Conservation (phyloP, 352 stramenopile genomes). For the Elongisporangium prolatum region DNA sequence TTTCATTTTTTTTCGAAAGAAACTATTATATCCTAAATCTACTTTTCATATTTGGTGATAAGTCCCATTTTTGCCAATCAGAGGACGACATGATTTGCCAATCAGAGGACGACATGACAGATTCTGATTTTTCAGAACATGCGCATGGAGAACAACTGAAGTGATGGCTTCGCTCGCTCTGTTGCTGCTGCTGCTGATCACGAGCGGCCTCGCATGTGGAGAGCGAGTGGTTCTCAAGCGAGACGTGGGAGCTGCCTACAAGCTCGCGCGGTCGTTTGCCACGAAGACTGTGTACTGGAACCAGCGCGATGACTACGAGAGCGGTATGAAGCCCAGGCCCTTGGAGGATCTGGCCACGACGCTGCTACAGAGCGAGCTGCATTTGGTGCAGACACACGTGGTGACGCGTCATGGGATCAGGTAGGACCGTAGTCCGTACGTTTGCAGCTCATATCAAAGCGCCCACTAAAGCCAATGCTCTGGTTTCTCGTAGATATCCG, state of each 20-base stretch:
- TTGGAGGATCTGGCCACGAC: conserved; percentile 10
- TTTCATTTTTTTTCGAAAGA: too few species aligned
- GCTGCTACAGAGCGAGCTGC: conserved; percentile 25
- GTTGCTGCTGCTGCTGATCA: background rate
- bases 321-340: conserved; percentile 13
- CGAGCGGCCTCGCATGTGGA: conserved; percentile 3
- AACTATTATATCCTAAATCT: too few species aligned
- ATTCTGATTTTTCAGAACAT: too few species aligned
- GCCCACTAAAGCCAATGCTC: background rate
- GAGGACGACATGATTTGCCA: too few species aligned
- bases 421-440: conserved; percentile 12
- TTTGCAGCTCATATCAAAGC: too few species aligned
- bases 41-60: too few species aligned
- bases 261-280: conserved; percentile 31
- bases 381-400: conserved; percentile 57
- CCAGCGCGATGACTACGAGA: conserved; percentile 21
- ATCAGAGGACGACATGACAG: too few species aligned
- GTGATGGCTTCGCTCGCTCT: too few species aligned
- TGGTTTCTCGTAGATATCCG: conserved; percentile 31
- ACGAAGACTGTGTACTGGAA: conserved; percentile 60
- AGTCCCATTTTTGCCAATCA: too few species aligned
- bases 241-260: conserved; percentile 12
- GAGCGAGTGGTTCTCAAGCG: conserved; percentile 1
- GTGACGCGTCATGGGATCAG: conserved; percentile 59
- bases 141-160: too few species aligned